Percentiles rank a stretch among this genome's conserved stretches.
These are phyloP conservation scores for Obelidium mucronatum DNA, from an alignment of 192 early-diverging fungal genomes.

Conservation along the genomic window DNA sequence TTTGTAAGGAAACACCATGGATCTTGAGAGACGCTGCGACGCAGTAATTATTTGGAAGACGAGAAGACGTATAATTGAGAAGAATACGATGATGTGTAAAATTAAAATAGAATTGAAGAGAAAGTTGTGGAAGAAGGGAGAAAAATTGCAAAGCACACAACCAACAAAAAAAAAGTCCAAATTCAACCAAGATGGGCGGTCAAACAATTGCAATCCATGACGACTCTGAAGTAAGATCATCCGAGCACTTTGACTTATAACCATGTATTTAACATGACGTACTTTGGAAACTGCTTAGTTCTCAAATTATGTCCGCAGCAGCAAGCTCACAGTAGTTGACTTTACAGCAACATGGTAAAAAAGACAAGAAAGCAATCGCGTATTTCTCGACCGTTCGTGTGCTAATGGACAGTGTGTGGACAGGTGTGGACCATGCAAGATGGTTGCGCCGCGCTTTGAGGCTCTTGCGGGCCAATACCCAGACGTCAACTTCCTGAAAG, in stretches of 20 bases:
- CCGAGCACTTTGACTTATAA: too few relatives aligned
- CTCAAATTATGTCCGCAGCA: neutral
- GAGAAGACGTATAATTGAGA: too few relatives aligned
- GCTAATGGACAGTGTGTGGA: neutral
- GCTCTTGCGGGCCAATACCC: conserved; percentile 59
- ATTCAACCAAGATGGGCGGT: neutral
- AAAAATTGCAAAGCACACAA: too few relatives aligned
- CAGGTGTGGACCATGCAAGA: conserved; percentile 89
- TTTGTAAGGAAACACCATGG: too few relatives aligned
- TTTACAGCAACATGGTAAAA: conserved; percentile 78
- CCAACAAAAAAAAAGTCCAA: conserved; percentile 10
- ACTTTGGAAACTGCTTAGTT: neutral
- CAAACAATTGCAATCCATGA: conserved; percentile 5
- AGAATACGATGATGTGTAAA: too few relatives aligned
- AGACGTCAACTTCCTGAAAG: conserved; percentile 75
- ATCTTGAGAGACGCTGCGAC: too few relatives aligned
- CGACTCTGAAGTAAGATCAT: neutral
- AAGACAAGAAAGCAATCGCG: too few relatives aligned
- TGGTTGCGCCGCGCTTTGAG: conserved; percentile 70
- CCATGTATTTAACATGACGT: too few relatives aligned
- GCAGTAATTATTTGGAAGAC: too few relatives aligned
- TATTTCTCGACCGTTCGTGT: neutral
- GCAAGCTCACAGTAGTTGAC: conserved; percentile 69
- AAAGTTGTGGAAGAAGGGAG: too few relatives aligned
- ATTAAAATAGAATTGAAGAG: too few relatives aligned